Evolutionary conservation across 2,329 filamentous ascomycete genomes (phyloP), one percentile per base, ranked within the genome.

Genomic region (Pseudocercospora eumusae): DNA sequence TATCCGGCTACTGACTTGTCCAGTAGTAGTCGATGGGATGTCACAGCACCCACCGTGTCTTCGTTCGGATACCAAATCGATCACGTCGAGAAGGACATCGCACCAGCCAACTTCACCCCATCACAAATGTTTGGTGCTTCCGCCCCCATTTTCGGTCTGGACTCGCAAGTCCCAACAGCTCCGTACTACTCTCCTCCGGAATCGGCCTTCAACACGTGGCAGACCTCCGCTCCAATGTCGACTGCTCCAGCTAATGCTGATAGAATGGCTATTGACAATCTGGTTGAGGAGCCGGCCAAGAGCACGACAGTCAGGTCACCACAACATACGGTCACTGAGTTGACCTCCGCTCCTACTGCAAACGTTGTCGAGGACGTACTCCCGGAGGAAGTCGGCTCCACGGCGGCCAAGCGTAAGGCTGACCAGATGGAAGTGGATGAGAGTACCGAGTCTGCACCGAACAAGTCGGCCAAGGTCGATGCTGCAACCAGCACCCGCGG

Each of bases 361-460:
- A 13, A 47, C 18, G 11, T 4, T 11, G 18, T 13, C 9, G 18
- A 47, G 21, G 44, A 21, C 18, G 18, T 47, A 4, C 1, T 21
- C 18, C 21, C 44, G 6, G 21, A 20, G 44, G 21, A 47, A n/a
- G 15, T 15, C 11, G 42, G 57, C 21, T 18, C 53, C n/a, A 52
- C 25, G 15, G 47, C 47, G 20, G 63, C 45, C 10, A 73, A 73
- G 66, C 70, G 70, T 47, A 73, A 73, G 62, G 69, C 70, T 18
- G 59, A 61, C 10, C 65, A 69, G 21, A 66, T 70, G 44, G 57
- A 56, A 21, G 28, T 40, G 20, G 53, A 57, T 6, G 56, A 59
- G n/a, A 61, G 56, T 5, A 33, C 20, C 23, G 50, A 63, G 18
- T 36, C 49, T 15, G 50, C 61, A 50, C 47, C 53, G 2, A 67